Percentiles rank a stretch among this genome's conserved stretches.
Conservation (phyloP, 2,329 filamentous ascomycete species). For the Cytospora paraplurivora region DNA sequence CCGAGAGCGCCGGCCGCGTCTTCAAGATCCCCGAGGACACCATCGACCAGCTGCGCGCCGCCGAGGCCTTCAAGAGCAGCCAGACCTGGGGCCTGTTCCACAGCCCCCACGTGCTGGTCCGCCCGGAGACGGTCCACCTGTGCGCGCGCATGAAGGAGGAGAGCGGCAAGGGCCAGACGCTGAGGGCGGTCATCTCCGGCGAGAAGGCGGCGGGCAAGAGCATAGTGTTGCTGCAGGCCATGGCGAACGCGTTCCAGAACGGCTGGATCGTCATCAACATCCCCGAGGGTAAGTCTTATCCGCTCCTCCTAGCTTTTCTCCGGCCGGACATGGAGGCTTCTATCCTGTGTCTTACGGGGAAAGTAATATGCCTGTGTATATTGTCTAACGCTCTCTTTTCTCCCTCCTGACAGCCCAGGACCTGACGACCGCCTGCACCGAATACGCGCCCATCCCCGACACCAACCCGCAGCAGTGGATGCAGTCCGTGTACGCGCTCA, state of each 20-base stretch:
- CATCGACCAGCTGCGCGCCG: constrained; percentile 78
- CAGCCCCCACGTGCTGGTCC: constrained; percentile 75
- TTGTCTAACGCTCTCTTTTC: neutral
- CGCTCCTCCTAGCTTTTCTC: neutral
- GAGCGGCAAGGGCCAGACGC: constrained; percentile 53
- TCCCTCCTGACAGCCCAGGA: constrained; percentile 65
- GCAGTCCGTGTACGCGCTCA: constrained; percentile 76
- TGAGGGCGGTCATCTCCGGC: constrained; percentile 72
- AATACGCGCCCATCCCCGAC: constrained; percentile 71
- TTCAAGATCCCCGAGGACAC: constrained; percentile 68
- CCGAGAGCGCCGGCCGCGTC: constrained; percentile 64
- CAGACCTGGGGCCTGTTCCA: constrained; percentile 89
- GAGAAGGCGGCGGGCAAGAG: constrained; percentile 82
- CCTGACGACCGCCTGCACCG: constrained; percentile 75
- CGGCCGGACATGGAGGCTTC: neutral
- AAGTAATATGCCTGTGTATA: neutral
- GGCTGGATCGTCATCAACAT: constrained; percentile 88
- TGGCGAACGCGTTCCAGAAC: constrained; percentile 78
- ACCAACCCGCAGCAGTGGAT: constrained; percentile 65
- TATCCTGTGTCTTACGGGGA: too few species aligned
- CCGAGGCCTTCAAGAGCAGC: constrained; percentile 86
- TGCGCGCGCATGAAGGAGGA: constrained; percentile 63
- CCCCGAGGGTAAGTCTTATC: constrained; percentile 71
- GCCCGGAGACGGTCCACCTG: constrained; percentile 75
- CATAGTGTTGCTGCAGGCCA: constrained; percentile 78